Conservation (phyloP, 352 stramenopile species). For the Plasmopara viticola region DNA sequence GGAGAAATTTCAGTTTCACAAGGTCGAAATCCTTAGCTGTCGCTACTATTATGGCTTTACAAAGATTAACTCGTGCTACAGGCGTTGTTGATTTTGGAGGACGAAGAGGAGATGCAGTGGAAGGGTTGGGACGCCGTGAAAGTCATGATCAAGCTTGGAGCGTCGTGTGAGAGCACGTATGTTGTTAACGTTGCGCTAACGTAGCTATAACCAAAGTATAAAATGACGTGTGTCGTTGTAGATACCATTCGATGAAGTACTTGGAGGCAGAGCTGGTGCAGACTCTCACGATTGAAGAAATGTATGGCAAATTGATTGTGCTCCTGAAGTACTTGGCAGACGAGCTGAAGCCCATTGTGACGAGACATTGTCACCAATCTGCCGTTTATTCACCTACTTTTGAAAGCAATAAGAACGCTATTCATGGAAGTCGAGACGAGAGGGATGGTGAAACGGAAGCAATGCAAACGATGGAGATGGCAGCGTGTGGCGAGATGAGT, state of each 20-base stretch:
- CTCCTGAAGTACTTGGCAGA: constrained; percentile 53
- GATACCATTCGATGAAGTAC: constrained; percentile 71
- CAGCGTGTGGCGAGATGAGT: constrained; percentile 51
- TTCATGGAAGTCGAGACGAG: constrained; percentile 9
- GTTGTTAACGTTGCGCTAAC: not conserved
- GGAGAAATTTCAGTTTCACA: constrained; percentile 56
- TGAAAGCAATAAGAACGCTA: constrained; percentile 6
- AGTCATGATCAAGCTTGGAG: constrained; percentile 48
- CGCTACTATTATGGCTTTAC: not conserved
- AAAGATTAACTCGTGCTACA: constrained; percentile 9
- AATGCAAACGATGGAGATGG: constrained; percentile 29
- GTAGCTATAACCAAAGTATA: not conserved
- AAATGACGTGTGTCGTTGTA: constrained; percentile 11
- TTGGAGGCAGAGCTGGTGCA: constrained; percentile 43
- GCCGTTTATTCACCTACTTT: constrained; percentile 16
- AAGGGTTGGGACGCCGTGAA: constrained; percentile 42
- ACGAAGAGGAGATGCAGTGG: constrained; percentile 38
- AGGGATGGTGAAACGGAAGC: constrained; percentile 14
- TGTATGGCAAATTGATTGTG: constrained; percentile 57
- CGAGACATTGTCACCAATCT: constrained; percentile 28
- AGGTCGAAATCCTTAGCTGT: constrained; percentile 17
- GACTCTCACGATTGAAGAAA: constrained; percentile 49
- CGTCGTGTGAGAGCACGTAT: constrained; percentile 64
- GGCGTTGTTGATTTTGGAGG: constrained; percentile 38
- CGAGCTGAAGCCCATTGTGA: constrained; percentile 44